Evolutionary conservation across 495 filamentous ascomycete species (phyloP).

Genomic region (Amniculicola lignicola): DNA sequence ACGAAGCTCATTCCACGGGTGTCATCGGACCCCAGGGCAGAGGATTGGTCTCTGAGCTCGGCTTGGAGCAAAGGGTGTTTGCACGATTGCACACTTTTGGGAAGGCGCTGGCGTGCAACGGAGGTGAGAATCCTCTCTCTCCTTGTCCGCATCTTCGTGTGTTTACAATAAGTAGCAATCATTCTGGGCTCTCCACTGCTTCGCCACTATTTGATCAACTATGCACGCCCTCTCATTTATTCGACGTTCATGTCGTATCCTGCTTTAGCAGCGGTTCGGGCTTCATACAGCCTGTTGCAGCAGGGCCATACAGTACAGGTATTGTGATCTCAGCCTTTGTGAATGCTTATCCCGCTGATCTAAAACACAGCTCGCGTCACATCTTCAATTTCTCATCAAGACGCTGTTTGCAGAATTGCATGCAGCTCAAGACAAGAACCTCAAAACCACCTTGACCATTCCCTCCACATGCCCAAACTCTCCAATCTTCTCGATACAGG

Average conservation of each 20-base stretch:
- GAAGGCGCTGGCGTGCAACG: constrained; percentile 69
- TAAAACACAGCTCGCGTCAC: constrained; percentile 13
- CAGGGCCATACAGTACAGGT: constrained; percentile 44
- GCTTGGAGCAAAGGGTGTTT: constrained; percentile 64
- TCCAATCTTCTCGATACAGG: constrained; percentile 46
- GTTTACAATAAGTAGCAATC: constrained; percentile 24
- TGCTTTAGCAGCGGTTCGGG: constrained; percentile 49
- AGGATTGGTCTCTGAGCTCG: constrained; percentile 65
- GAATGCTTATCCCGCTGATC: neutral
- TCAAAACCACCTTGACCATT: constrained; percentile 6
- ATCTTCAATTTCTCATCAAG: constrained; percentile 19
- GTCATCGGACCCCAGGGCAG: constrained; percentile 60
- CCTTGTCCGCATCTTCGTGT: constrained; percentile 27
- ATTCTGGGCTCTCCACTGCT: constrained; percentile 48
- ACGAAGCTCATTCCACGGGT: constrained; percentile 76
- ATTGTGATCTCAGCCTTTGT: neutral
- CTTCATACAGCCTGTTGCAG: constrained; percentile 50
- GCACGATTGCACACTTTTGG: constrained; percentile 73
- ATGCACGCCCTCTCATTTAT: constrained; percentile 60
- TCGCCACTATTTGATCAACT: constrained; percentile 61
- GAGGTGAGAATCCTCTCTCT: constrained; percentile 52
- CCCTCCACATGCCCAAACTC: constrained; percentile 39
- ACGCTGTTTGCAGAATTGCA: constrained; percentile 10
- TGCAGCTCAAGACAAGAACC: neutral
- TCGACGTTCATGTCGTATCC: constrained; percentile 58